Conservation (phyloP, 2,329 filamentous ascomycete genomes). For the Sclerotinia sclerotiorum region DNA sequence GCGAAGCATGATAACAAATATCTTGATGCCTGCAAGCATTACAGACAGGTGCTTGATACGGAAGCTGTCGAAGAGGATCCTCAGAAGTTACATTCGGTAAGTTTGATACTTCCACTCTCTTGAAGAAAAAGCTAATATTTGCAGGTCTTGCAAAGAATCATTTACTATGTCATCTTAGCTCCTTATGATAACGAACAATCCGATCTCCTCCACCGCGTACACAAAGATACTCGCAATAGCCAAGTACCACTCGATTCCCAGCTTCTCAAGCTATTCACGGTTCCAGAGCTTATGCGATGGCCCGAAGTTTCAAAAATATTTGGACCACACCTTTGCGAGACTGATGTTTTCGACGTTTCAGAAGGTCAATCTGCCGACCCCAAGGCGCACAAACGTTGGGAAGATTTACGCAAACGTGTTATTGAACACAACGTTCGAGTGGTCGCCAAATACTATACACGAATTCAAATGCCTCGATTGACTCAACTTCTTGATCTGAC, state of each 20-base stretch:
- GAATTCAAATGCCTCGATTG: constrained; percentile 87
- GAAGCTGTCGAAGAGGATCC: constrained; percentile 91
- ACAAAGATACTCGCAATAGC: constrained; percentile 77
- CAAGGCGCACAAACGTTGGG: constrained; percentile 83
- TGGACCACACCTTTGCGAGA: constrained; percentile 80
- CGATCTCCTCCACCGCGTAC: constrained; percentile 90
- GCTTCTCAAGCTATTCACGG: constrained; percentile 90
- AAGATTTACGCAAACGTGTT: constrained; percentile 93
- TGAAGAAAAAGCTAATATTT: constrained; percentile 28
- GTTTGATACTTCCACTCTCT: constrained; percentile 37
- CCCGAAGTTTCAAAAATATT: constrained; percentile 88
- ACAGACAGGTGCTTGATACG: constrained; percentile 93
- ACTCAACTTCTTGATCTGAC: constrained; percentile 88
- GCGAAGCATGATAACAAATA: constrained; percentile 98
- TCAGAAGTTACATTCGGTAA: constrained; percentile 78
- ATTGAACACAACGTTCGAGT: constrained; percentile 99
- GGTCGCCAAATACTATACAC: constrained; percentile 97
- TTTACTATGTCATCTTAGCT: constrained; percentile 95
- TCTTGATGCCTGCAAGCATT: constrained; percentile 96
- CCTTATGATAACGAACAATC: constrained; percentile 99
- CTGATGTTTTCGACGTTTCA: constrained; percentile 81
- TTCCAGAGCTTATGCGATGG: constrained; percentile 98
- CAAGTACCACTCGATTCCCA: constrained; percentile 78
- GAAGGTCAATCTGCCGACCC: constrained; percentile 66
- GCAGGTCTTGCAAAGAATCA: constrained; percentile 86